Evolutionary conservation across 2,329 filamentous ascomycete genomes (phyloP).

Genomic region (Didymellaceae sp.): DNA sequence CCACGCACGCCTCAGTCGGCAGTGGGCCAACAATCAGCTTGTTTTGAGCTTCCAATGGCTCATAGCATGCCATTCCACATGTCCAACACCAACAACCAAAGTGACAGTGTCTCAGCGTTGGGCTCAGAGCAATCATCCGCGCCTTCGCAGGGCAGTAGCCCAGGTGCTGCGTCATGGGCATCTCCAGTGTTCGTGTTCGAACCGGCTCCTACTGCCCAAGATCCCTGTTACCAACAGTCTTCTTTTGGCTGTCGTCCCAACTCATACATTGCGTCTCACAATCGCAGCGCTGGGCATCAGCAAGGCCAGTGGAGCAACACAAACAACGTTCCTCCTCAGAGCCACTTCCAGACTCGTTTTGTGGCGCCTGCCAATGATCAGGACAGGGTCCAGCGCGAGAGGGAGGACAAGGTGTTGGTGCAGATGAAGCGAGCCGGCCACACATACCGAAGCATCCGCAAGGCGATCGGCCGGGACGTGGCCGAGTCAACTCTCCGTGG

Average conservation of each 20-base stretch:
- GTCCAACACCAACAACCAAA: background rate
- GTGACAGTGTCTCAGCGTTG: background rate
- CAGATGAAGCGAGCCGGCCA: constrained; percentile 61
- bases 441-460: constrained; percentile 70
- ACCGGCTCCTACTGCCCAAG: background rate
- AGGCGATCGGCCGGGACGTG: constrained; percentile 62
- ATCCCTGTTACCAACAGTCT: background rate
- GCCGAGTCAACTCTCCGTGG: constrained; percentile 77
- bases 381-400: constrained; percentile 15
- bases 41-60: background rate
- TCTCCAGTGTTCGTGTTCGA: background rate
- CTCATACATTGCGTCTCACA: constrained; percentile 1
- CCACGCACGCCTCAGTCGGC: constrained; percentile 1
- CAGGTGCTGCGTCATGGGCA: constrained; percentile 16
- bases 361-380: constrained; percentile 1
- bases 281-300: background rate
- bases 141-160: constrained; percentile 16
- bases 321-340: constrained; percentile 3
- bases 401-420: constrained; percentile 54
- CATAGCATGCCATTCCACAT: background rate
- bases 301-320: constrained; percentile 16
- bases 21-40: background rate
- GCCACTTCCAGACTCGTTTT: constrained; percentile 10
- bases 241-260: background rate
- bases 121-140: constrained; percentile 15